Conservation (phyloP, 73 alveolate species). For the Paramecium tetraurelia region DNA sequence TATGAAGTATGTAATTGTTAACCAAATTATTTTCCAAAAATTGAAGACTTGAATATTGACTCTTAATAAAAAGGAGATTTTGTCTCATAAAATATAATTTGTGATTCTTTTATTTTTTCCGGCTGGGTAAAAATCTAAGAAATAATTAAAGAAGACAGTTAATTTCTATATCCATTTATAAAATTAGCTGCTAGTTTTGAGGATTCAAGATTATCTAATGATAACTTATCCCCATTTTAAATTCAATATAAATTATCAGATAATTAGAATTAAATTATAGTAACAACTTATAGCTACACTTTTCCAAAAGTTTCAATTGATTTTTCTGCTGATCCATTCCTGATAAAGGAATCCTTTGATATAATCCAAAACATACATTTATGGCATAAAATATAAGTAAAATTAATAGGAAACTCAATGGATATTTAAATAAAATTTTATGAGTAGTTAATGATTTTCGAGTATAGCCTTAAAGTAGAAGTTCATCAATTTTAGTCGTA, state of each 20-base stretch:
- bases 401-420: not conserved
- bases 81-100: not conserved
- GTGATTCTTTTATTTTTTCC: not conserved
- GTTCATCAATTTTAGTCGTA: not conserved
- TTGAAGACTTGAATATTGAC: not conserved
- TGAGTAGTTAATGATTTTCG: not conserved
- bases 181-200: not conserved
- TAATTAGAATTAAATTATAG: not conserved
- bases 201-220: not conserved
- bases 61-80: not conserved
- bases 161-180: not conserved
- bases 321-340: not conserved
- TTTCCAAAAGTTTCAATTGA: not conserved
- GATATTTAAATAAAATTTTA: not conserved
- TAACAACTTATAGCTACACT: not conserved
- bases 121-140: not conserved
- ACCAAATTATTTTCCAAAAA: not conserved
- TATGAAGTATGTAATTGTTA: not conserved
- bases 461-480: not conserved
- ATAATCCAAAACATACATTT: not conserved
- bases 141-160: not conserved
- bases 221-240: not conserved
- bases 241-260: not conserved
- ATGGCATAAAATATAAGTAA: not conserved
- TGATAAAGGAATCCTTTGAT: not conserved